Evolutionary conservation across 2,329 filamentous ascomycete genomes (phyloP), one percentile per base, ranked within the genome.

Genomic region (Xylaria arbuscula): DNA sequence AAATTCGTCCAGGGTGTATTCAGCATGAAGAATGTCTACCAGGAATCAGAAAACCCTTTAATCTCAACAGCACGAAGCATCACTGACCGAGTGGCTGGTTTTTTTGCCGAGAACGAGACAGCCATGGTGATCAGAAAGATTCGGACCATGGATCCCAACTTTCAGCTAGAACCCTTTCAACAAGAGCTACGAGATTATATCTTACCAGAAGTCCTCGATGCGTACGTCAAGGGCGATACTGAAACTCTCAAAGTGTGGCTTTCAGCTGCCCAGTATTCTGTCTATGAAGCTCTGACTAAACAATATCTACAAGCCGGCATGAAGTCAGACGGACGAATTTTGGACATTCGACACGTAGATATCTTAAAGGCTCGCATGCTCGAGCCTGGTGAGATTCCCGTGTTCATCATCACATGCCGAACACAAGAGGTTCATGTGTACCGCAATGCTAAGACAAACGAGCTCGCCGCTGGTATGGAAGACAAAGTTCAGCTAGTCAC

Each of bases 371-470:
- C 93, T 0, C 87, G 92, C 67, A 91, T 97, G 81, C 85, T 97
- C 57, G 93, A 96, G 67, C 93, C 93, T 2, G 92, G 93, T 72
- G 93, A 96, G 81, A 90, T 96, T 48, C 96, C 96, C 1, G 95
- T 99, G 32, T 98, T 99, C 79, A 97, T 99, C 78, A 92, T 99
- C 73, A 98, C 94, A 70, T 97, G 94, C 83, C 88, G 96, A 72
- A 98, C 96, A 11, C 96, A 99, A 80, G 96, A 99, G 82, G 94
- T 99, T 11, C 96, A 99, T 78, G 94, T 98, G 17, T 99, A 98
- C 84, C 89, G 92, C 70, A 97, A 98, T 73, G 90, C 91, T 67
- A 98, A 99, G 86, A 91, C 91, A 0, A 91, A 91, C 72, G 87
- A 98, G 80, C 88, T 99, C 56, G 94, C 95, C 2, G 95, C 95